Evolutionary conservation across 805 yeast species (phyloP).

Genomic region (Kodamaea leandrae): DNA sequence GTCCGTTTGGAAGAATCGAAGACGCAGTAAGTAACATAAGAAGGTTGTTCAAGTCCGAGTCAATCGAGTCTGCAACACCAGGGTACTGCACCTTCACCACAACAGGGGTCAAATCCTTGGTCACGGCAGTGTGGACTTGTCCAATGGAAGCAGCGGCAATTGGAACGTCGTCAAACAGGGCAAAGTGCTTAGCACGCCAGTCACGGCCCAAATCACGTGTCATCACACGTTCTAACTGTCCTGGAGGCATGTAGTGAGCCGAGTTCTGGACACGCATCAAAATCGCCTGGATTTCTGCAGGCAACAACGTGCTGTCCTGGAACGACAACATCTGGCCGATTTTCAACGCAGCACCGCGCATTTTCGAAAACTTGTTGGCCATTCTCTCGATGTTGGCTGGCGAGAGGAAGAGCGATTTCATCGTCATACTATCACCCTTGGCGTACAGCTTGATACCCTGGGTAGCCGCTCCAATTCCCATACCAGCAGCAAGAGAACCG

Average conservation of each 20-base stretch:
- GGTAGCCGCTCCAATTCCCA: slow-evolving; percentile 78
- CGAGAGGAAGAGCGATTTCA: slow-evolving; percentile 63
- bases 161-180: slow-evolving; percentile 80
- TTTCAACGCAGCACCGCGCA: slow-evolving; percentile 99
- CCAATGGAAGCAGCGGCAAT: slow-evolving; percentile 98
- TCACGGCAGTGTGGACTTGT: slow-evolving; percentile 85
- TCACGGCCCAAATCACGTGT: slow-evolving; percentile 66
- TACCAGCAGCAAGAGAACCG: slow-evolving; percentile 87
- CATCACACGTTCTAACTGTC: slow-evolving; percentile 79
- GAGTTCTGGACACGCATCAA: slow-evolving; percentile 84
- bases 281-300: slow-evolving; percentile 78
- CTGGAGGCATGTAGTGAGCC: slow-evolving; percentile 95
- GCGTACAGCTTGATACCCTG: slow-evolving; percentile 73
- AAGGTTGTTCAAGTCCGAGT: slow-evolving; percentile 87
- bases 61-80: slow-evolving; percentile 91
- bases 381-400: slow-evolving; percentile 84
- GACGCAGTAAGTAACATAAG: slow-evolving; percentile 83
- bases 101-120: slow-evolving; percentile 65
- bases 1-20: slow-evolving; percentile 81
- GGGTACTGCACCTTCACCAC: slow-evolving; percentile 98
- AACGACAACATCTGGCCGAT: slow-evolving; percentile 96
- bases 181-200: slow-evolving; percentile 70
- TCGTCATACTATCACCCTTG: slow-evolving; percentile 42
- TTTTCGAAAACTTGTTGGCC: slow-evolving; percentile 82
- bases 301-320: slow-evolving; percentile 84